Evolutionary conservation across 441 rosid species (phyloP).

Genomic region (Erodium chrysanthum): DNA sequence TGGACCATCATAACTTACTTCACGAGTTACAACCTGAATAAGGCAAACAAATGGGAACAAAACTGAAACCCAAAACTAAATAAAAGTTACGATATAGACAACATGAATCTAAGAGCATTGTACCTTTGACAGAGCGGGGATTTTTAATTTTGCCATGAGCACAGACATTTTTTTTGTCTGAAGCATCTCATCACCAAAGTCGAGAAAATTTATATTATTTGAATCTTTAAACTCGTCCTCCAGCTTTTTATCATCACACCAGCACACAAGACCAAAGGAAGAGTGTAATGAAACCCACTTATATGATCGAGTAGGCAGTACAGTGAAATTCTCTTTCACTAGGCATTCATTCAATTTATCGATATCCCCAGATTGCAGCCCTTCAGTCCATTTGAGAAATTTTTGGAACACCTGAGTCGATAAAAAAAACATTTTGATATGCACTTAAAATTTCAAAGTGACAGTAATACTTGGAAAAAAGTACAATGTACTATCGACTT

Average conservation of each 20-base stretch:
- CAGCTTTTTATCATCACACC: slow-evolving; percentile 69
- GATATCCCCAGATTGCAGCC: slow-evolving; percentile 56
- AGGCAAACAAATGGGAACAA: slow-evolving; percentile 2
- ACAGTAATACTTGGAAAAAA: background rate
- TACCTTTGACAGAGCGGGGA: slow-evolving; percentile 81
- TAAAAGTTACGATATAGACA: no score
- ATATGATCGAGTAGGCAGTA: slow-evolving; percentile 70
- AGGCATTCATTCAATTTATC: slow-evolving; percentile 49
- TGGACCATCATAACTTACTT: slow-evolving; percentile 51
- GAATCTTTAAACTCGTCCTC: slow-evolving; percentile 48
- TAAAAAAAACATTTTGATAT: slow-evolving; percentile 2
- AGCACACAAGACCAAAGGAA: slow-evolving; percentile 73
- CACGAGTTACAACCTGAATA: slow-evolving; percentile 66
- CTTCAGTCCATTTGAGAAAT: slow-evolving; percentile 68
- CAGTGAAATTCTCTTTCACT: slow-evolving; percentile 41
- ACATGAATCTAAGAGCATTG: background rate
- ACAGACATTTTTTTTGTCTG: slow-evolving; percentile 38
- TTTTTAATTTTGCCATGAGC: slow-evolving; percentile 59
- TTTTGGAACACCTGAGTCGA: slow-evolving; percentile 63
- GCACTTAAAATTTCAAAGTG: background rate
- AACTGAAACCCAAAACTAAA: background rate
- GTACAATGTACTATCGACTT: no score
- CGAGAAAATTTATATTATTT: slow-evolving; percentile 49
- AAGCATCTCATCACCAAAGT: slow-evolving; percentile 57
- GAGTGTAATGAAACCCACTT: slow-evolving; percentile 88